Evolutionary conservation across 208 protist species (phyloP), one percentile per base, ranked within the genome.

Genomic region (Vickermania spadyakhi): DNA sequence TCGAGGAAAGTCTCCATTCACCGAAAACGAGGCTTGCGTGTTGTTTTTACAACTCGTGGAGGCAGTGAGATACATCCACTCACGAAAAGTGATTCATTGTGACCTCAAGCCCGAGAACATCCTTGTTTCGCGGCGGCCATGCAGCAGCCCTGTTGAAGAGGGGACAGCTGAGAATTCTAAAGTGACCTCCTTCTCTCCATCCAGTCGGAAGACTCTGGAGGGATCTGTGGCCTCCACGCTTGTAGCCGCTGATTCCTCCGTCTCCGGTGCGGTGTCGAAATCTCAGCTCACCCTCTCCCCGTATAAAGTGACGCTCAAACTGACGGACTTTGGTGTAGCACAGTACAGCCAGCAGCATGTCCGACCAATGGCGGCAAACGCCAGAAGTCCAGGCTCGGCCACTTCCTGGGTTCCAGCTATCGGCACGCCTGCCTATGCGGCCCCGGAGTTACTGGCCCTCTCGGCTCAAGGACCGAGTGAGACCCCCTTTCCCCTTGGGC

Each of bases 71-170:
- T 86, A 93, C 69, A 72, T 91, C 2, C 84, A 89, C 66, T 56
- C 60, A 42, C 64, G 72, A 27, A 61, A 76, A 41, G 68, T 94
- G 22, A 73, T 85, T 23, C 79, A 91, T 62, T 65, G 84, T 5
- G 87, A 94, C 56, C 51, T 94, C 59, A 94, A 91, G 63, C 87
- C 87, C 0, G 77, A 78, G 22, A 92, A 91, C 65, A 70, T 94
- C 13, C 58, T 94, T 1, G 51, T 93, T 1, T 7, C n/a, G 7
- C 55, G 55, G 7, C 18, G 14, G n/a, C 11, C n/a, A 18, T 7
- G 55, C 14, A 41, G 55, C n/a, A 18, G 52, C 52, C 11, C 11
- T 7, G 13, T 7, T 13, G n/a, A 26, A 13, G 23, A 28, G n/a
- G n/a, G 7, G 52, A 56, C 13, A 13, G 52, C 58, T 1, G n/a